A percentile compares a stretch with the other conserved stretches of the same genome.
Conservation (phyloP, 108 stramenopile species). For the Cylindrotheca closterium region DNA sequence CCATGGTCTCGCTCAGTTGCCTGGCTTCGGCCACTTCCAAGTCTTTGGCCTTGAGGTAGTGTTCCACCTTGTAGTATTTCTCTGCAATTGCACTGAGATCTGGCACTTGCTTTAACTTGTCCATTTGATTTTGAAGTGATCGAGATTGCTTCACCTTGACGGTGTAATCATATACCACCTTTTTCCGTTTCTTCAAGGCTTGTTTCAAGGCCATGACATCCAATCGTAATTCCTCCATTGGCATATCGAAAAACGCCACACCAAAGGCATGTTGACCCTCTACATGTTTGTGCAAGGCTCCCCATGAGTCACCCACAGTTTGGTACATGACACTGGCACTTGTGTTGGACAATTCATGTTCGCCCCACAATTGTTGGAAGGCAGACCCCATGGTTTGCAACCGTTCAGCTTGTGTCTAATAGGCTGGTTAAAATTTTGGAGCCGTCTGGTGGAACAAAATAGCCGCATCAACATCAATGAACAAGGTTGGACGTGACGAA, state of each 20-base stretch:
- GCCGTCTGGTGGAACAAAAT: slow-evolving; percentile 26
- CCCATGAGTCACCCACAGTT: slow-evolving; percentile 28
- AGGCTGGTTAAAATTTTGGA: slow-evolving; percentile 1
- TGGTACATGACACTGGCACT: slow-evolving; percentile 35
- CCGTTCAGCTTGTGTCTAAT: slow-evolving; percentile 5
- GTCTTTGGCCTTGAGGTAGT: slow-evolving; percentile 14
- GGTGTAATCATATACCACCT: slow-evolving; percentile 23
- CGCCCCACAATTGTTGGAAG: slow-evolving; percentile 37
- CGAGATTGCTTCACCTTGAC: slow-evolving; percentile 17
- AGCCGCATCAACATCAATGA: slow-evolving; percentile 5
- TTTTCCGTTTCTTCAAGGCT: slow-evolving; percentile 29
- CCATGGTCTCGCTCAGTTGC: slow-evolving; percentile 23
- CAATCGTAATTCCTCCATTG: slow-evolving; percentile 31
- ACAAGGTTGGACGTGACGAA: slow-evolving; percentile 30
- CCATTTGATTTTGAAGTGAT: slow-evolving; percentile 21
- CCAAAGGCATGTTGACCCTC: slow-evolving; percentile 14
- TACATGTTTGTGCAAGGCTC: slow-evolving; percentile 11
- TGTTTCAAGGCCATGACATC: slow-evolving; percentile 33
- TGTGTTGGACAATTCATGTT: slow-evolving; percentile 38
- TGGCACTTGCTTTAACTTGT: slow-evolving; percentile 12
- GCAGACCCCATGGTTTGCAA: slow-evolving; percentile 33
- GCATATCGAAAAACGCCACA: slow-evolving; percentile 9
- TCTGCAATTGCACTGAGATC: slow-evolving; percentile 13
- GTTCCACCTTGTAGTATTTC: slow-evolving; percentile 26
- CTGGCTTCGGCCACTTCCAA: slow-evolving; percentile 8